phyloP scores from a whole-genome alignment of 441 rosid species.

The Arabidopsis hybrid region DNA sequence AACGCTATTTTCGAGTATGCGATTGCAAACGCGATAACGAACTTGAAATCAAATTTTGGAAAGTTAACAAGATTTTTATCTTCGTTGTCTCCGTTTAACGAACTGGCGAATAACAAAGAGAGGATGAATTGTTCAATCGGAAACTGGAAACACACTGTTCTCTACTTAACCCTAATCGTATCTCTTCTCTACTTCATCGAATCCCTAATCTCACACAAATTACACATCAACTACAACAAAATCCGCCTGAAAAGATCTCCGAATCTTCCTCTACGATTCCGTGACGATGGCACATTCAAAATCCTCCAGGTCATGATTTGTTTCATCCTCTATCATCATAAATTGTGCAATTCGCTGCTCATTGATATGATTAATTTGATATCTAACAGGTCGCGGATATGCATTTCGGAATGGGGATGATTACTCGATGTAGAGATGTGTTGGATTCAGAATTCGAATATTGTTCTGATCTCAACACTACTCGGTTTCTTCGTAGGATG shows the following conservation, averaged over 20 bases:
- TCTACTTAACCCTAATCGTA: constrained; percentile 54
- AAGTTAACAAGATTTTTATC: neutral
- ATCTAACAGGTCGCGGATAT: constrained; percentile 74
- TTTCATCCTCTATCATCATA: neutral
- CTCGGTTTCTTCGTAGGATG: constrained; percentile 70
- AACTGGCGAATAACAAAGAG: constrained; percentile 23
- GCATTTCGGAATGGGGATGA: constrained; percentile 82
- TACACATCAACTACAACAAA: constrained; percentile 50
- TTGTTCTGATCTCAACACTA: constrained; percentile 93
- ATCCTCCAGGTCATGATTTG: constrained; percentile 73
- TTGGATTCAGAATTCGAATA: constrained; percentile 55
- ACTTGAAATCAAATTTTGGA: neutral
- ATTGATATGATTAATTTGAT: neutral
- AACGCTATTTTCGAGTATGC: neutral
- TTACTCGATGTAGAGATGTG: constrained; percentile 83
- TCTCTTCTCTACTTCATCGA: constrained; percentile 55
- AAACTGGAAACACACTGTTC: constrained; percentile 52
- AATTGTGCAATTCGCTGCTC: neutral
- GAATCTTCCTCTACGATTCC: constrained; percentile 78
- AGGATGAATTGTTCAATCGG: constrained; percentile 42
- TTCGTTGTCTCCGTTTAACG: constrained; percentile 4
- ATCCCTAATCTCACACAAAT: constrained; percentile 47
- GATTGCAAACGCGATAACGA: neutral
- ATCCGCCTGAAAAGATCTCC: constrained; percentile 63
- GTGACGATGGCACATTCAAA: constrained; percentile 83